A percentile compares a stretch with the other conserved stretches of the same genome.
Evolutionary conservation across 1,284 basidiomycete species (phyloP).

Genomic region (Puccinia horiana): DNA sequence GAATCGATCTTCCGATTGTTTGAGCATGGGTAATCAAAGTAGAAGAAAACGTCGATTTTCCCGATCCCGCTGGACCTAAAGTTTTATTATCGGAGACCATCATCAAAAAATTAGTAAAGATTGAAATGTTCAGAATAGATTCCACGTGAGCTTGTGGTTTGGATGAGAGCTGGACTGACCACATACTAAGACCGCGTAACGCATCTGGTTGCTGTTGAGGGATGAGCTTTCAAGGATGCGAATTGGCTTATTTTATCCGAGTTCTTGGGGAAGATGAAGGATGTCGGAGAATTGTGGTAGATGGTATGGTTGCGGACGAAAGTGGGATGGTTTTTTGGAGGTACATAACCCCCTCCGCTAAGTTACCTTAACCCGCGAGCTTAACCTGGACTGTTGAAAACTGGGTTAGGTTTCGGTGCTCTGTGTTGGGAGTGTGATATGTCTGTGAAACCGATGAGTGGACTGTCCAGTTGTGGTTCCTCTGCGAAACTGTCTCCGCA

Average conservation of each 20-base stretch:
- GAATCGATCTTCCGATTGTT: conserved; percentile 76
- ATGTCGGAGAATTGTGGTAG: too few species aligned
- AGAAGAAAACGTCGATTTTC: conserved; percentile 92
- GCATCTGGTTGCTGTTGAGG: conserved; percentile 6
- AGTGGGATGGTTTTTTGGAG: too few species aligned
- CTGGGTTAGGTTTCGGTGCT: neutral
- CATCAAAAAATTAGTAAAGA: neutral
- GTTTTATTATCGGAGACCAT: conserved; percentile 4
- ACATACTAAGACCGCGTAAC: conserved; percentile 52
- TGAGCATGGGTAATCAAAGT: conserved; percentile 88
- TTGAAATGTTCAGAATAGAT: neutral
- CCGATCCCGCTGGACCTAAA: conserved; percentile 91
- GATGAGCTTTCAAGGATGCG: neutral
- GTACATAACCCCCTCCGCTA: too few species aligned
- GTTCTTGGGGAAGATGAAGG: neutral
- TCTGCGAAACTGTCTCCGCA: too few species aligned
- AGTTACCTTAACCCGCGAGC: too few species aligned
- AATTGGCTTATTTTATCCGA: too few species aligned
- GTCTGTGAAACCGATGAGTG: neutral
- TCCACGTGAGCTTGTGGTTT: neutral
- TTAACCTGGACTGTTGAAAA: neutral
- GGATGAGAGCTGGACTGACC: conserved; percentile 30
- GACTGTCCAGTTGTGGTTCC: too few species aligned
- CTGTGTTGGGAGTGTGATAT: neutral
- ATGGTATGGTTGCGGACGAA: too few species aligned